Percentiles rank a stretch among this genome's conserved stretches.
phyloP scores from a whole-genome alignment of 2,329 filamentous ascomycete species.

The Rutstroemia sp. region DNA sequence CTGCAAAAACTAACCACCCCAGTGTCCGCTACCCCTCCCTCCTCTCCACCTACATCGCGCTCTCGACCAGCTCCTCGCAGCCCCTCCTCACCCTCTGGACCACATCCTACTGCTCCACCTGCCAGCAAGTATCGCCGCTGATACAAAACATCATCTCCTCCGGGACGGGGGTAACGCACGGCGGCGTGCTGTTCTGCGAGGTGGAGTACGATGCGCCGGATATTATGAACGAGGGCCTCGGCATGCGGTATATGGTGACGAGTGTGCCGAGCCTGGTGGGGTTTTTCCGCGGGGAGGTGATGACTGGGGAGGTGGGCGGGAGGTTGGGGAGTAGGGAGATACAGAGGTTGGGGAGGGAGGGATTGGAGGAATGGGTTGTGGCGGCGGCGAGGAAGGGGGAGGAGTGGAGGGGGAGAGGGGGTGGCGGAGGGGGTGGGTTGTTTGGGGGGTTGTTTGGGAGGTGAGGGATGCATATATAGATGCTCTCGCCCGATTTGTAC shows the following conservation, averaged over 20 bases:
- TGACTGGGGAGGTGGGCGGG: neutral
- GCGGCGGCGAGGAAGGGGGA: neutral
- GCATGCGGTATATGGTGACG: conserved; percentile 50
- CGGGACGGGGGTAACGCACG: conserved; percentile 44
- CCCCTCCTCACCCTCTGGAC: conserved; percentile 57
- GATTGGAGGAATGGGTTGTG: neutral
- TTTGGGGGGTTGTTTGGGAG: neutral
- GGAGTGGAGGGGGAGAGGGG: neutral
- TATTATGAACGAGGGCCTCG: conserved; percentile 42
- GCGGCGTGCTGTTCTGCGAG: conserved; percentile 45
- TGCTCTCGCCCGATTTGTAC: neutral
- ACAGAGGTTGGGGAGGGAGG: neutral
- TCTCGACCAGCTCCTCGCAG: conserved; percentile 44
- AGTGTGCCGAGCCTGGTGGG: conserved; percentile 49
- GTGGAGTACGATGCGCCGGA: conserved; percentile 53
- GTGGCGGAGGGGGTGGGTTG: neutral
- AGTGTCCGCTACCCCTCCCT: conserved; percentile 49
- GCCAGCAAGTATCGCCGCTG: conserved; percentile 42
- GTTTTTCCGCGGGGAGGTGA: conserved; percentile 30
- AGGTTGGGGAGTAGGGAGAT: neutral
- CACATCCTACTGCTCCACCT: conserved; percentile 49
- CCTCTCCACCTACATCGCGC: conserved; percentile 47
- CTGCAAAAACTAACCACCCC: too few species aligned
- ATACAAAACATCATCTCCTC: conserved; percentile 39
- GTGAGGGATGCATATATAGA: neutral